These are phyloP conservation scores for Hibiscus syriacus DNA, from an alignment of 345 rosid species.

Conservation along the genomic window DNA sequence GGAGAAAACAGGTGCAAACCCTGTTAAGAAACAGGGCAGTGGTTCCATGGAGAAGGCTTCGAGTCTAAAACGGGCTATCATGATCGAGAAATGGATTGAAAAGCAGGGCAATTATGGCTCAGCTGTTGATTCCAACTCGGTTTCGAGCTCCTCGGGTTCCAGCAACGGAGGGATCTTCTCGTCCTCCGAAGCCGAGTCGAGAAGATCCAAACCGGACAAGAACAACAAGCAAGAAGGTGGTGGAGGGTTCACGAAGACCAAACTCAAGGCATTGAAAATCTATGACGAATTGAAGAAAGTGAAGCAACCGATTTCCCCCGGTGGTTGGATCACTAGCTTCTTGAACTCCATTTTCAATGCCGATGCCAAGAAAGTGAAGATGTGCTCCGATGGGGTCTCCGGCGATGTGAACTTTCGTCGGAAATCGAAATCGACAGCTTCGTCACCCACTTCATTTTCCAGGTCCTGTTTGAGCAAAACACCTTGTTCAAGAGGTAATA, in stretches of 20 bases:
- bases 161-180: constrained; percentile 41
- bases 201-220: constrained; percentile 3
- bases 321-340: no score
- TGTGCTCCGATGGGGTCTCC: constrained; percentile 43
- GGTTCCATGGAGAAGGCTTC: constrained; percentile 3
- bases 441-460: constrained; percentile 46
- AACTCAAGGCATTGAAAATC: constrained; percentile 43
- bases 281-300: constrained; percentile 43
- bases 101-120: constrained; percentile 23
- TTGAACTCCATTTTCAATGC: no score
- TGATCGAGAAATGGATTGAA: constrained; percentile 58
- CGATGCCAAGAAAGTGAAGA: no score
- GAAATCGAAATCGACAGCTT: constrained; percentile 39
- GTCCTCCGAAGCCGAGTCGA: constrained; percentile 47
- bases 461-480: constrained; percentile 57
- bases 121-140: constrained; percentile 17
- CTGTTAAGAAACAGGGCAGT: no score
- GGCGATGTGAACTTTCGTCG: constrained; percentile 53
- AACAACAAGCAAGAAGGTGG: constrained; percentile 31
- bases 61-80: constrained; percentile 28
- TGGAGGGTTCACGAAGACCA: constrained; percentile 43
- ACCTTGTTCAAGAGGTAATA: constrained; percentile 19
- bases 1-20: constrained; percentile 22
- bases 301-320: no score
- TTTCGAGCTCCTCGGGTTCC: constrained; percentile 47